phyloP scores from a whole-genome alignment of 805 yeast genomes.

The Candida broadrunensis region DNA sequence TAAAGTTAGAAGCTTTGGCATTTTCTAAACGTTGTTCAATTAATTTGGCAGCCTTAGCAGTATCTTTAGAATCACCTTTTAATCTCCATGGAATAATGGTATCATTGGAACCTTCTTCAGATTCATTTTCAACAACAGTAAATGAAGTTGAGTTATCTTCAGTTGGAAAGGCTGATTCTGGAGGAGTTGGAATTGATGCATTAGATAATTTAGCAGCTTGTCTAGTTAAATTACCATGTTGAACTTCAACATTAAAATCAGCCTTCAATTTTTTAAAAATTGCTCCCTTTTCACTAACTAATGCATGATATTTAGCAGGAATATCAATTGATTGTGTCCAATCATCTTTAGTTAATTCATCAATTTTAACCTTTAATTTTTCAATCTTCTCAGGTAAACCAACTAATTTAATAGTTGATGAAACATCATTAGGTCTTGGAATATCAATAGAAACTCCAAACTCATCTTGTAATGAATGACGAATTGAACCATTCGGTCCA shows the following conservation, averaged over 20 bases:
- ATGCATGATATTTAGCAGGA: slow-evolving; percentile 56
- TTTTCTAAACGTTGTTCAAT: slow-evolving; percentile 49
- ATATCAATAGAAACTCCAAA: slow-evolving; percentile 61
- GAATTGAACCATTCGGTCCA: slow-evolving; percentile 77
- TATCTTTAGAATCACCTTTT: slow-evolving; percentile 48
- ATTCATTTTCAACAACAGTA: slow-evolving; percentile 35
- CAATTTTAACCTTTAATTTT: slow-evolving; percentile 59
- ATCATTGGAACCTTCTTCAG: slow-evolving; percentile 16
- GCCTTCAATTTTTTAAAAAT: slow-evolving; percentile 51
- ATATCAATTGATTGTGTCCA: slow-evolving; percentile 52
- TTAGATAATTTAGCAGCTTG: slow-evolving; percentile 51
- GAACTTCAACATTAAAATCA: slow-evolving; percentile 55
- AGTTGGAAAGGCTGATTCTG: slow-evolving; percentile 43
- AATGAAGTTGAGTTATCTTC: slow-evolving; percentile 37
- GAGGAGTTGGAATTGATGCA: slow-evolving; percentile 43
- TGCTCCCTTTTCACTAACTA: slow-evolving; percentile 66
- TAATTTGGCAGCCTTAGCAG: slow-evolving; percentile 49
- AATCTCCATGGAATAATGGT: slow-evolving; percentile 63
- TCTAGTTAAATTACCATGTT: slow-evolving; percentile 50
- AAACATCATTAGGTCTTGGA: slow-evolving; percentile 57
- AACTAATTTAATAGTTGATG: slow-evolving; percentile 50
- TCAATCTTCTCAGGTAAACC: slow-evolving; percentile 70
- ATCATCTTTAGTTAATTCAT: slow-evolving; percentile 58
- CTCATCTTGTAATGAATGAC: slow-evolving; percentile 69
- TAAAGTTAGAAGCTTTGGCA: slow-evolving; percentile 43